Conservation (phyloP, 768 basidiomycete genomes). For the Gyrodon lividus region DNA sequence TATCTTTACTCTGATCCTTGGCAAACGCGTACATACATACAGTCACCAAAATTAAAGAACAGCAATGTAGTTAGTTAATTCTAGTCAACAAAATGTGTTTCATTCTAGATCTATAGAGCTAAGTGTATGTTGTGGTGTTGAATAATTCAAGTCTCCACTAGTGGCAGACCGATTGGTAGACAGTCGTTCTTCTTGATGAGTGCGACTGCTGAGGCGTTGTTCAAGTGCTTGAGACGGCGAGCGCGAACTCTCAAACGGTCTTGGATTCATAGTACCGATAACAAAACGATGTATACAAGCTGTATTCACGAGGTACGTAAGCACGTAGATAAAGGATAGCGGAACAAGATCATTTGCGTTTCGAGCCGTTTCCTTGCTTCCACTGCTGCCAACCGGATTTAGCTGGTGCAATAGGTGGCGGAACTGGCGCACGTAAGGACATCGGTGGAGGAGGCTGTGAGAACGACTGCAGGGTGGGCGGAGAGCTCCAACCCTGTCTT, state of each 20-base stretch:
- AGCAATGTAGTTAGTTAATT: constrained; percentile 53
- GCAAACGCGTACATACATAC: constrained; percentile 40
- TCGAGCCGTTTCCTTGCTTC: constrained; percentile 23
- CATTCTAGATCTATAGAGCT: constrained; percentile 10
- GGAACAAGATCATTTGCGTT: constrained; percentile 18
- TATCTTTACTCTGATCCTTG: constrained; percentile 23
- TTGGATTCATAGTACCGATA: no score
- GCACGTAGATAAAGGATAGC: neutral
- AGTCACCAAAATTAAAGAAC: constrained; percentile 41
- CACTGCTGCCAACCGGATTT: constrained; percentile 60
- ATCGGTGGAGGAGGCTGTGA: constrained; percentile 6
- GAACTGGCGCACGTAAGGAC: constrained; percentile 14
- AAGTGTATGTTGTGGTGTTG: constrained; percentile 23
- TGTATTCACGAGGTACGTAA: neutral
- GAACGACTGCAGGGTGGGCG: constrained; percentile 14
- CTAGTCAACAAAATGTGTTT: constrained; percentile 28
- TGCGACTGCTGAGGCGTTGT: no score
- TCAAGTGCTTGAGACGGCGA: no score
- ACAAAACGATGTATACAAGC: neutral
- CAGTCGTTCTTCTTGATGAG: no score
- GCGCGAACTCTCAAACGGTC: no score
- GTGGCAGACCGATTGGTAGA: no score
- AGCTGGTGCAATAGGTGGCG: constrained; percentile 15
- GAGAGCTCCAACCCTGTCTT: neutral
- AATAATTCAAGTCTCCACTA: neutral